Evolutionary conservation across 2,329 filamentous ascomycete genomes (phyloP).

Genomic region (Aspergillus nomiae): DNA sequence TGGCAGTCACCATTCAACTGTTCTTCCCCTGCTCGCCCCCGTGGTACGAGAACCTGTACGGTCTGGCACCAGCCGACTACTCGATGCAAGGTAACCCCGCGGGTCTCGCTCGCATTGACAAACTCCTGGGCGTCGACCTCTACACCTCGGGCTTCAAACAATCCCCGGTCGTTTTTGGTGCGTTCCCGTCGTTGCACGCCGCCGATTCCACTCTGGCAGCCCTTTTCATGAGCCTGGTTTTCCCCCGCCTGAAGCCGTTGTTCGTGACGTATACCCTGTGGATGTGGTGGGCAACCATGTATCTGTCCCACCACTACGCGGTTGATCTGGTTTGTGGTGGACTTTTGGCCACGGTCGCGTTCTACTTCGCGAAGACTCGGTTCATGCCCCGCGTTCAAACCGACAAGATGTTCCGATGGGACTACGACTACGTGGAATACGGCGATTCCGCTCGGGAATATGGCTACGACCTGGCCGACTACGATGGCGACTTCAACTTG

Average conservation of each 20-base stretch:
- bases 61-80: slow-evolving; percentile 87
- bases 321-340: slow-evolving; percentile 88
- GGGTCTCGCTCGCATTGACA: slow-evolving; percentile 83
- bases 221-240: slow-evolving; percentile 89
- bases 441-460: slow-evolving; percentile 63
- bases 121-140: slow-evolving; percentile 85
- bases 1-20: slow-evolving; percentile 84
- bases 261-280: slow-evolving; percentile 85
- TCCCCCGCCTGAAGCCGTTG: slow-evolving; percentile 76
- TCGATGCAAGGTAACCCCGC: slow-evolving; percentile 87
- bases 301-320: slow-evolving; percentile 94
- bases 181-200: slow-evolving; percentile 90
- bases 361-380: slow-evolving; percentile 77
- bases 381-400: slow-evolving; percentile 80
- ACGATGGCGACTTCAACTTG: slow-evolving; percentile 58
- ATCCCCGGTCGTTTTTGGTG: slow-evolving; percentile 89
- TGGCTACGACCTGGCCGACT: slow-evolving; percentile 58
- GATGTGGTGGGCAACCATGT: slow-evolving; percentile 99
- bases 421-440: slow-evolving; percentile 89
- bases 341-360: slow-evolving; percentile 73
- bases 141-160: slow-evolving; percentile 92
- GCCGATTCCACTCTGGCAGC: slow-evolving; percentile 87
- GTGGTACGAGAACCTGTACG: slow-evolving; percentile 95
- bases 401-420: slow-evolving; percentile 88
- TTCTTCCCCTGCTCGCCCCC: slow-evolving; percentile 91